These are phyloP conservation scores for Platismatia glauca DNA, from an alignment of 495 filamentous ascomycete species.

Conservation along the genomic window DNA sequence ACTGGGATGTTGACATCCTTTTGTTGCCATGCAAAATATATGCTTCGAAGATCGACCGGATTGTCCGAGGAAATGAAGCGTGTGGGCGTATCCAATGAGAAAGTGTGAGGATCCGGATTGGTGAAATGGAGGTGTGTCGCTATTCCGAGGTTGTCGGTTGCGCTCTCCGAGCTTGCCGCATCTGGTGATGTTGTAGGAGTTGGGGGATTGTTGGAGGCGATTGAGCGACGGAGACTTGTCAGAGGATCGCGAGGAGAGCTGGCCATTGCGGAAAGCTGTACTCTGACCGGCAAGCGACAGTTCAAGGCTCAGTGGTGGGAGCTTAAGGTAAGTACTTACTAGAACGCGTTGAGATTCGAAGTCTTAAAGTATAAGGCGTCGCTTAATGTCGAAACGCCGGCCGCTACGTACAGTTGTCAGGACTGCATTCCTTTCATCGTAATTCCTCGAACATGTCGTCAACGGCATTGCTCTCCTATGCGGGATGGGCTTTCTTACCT, in stretches of 20 bases:
- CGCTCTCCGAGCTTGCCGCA: slow-evolving; percentile 27
- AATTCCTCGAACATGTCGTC: slow-evolving; percentile 3
- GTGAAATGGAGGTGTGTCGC: slow-evolving; percentile 80
- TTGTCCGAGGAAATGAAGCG: slow-evolving; percentile 70
- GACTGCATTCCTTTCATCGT: too few species aligned
- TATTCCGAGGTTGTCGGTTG: slow-evolving; percentile 53
- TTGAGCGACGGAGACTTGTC: slow-evolving; percentile 67
- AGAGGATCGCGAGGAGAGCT: slow-evolving; percentile 50
- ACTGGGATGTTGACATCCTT: slow-evolving; percentile 78
- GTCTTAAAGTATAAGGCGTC: background rate
- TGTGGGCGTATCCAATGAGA: slow-evolving; percentile 67
- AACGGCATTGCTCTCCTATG: slow-evolving; percentile 50
- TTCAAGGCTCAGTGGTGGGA: background rate
- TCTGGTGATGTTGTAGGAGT: slow-evolving; percentile 61
- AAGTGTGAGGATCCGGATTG: slow-evolving; percentile 48
- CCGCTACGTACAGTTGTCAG: too few species aligned
- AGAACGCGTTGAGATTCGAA: too few species aligned
- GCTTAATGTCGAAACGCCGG: too few species aligned
- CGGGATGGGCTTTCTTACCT: slow-evolving; percentile 76
- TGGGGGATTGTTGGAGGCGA: slow-evolving; percentile 55
- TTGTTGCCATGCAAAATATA: slow-evolving; percentile 92
- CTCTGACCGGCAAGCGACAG: background rate
- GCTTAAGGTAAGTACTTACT: background rate
- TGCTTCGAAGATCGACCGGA: slow-evolving; percentile 78
- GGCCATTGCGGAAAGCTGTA: background rate